A percentile compares a stretch with the other conserved stretches of the same genome.
phyloP scores from a whole-genome alignment of 345 rosid species.

The Passiflora organensis region DNA sequence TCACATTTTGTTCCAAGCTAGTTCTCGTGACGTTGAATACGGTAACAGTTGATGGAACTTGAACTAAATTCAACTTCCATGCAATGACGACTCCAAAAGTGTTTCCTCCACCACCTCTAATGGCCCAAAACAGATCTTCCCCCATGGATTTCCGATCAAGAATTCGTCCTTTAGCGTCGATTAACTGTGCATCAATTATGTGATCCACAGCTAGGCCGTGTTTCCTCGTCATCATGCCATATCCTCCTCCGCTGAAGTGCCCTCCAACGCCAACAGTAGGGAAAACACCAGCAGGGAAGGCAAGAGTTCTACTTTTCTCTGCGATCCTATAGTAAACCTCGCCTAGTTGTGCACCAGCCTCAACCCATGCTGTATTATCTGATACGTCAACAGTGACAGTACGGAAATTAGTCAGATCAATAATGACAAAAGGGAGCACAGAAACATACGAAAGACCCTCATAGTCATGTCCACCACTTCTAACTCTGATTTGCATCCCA shows the following conservation, averaged over 20 bases:
- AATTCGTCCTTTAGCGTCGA: slow-evolving; percentile 6
- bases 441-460: slow-evolving; percentile 20
- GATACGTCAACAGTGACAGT: background rate
- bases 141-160: slow-evolving; percentile 17
- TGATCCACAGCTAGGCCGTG: slow-evolving; percentile 16
- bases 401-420: slow-evolving; percentile 16
- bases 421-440: slow-evolving; percentile 1
- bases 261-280: slow-evolving; percentile 18
- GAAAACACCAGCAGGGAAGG: slow-evolving; percentile 15
- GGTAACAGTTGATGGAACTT: slow-evolving; percentile 7
- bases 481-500: slow-evolving; percentile 8
- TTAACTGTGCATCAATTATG: slow-evolving; percentile 7
- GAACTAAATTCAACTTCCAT: slow-evolving; percentile 12
- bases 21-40: slow-evolving; percentile 11
- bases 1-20: slow-evolving; percentile 4
- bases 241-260: slow-evolving; percentile 17
- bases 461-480: slow-evolving; percentile 20
- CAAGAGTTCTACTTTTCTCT: slow-evolving; percentile 10
- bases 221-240: slow-evolving; percentile 15
- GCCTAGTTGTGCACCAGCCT: slow-evolving; percentile 17
- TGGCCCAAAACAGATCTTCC: slow-evolving; percentile 24
- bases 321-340: slow-evolving; percentile 15
- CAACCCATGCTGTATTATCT: slow-evolving; percentile 15
- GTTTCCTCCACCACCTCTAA: slow-evolving; percentile 20
- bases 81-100: slow-evolving; percentile 14